These are phyloP conservation scores for Melaleuca alternifolia DNA, from an alignment of 345 rosid species.

Conservation along the genomic window DNA sequence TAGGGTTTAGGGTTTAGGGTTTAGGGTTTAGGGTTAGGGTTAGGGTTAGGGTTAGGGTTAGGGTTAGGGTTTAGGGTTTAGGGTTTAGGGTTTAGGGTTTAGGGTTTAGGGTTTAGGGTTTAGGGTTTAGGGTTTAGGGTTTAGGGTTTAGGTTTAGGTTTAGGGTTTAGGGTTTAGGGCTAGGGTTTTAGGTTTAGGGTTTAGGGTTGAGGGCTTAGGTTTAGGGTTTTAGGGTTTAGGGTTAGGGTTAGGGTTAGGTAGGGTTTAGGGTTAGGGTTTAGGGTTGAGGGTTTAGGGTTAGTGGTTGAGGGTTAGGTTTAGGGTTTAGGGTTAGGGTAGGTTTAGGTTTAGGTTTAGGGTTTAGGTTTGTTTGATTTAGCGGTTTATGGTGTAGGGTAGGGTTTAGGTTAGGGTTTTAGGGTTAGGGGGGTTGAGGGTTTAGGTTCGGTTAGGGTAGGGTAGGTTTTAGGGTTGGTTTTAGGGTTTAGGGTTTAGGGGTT, in stretches of 20 bases:
- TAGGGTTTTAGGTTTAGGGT: not conserved
- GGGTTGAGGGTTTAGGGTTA: not conserved
- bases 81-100: not conserved
- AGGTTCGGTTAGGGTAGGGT: constrained; percentile 1
- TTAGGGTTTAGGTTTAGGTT: not conserved
- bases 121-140: not conserved
- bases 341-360: too few relatives aligned
- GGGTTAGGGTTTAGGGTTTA: not conserved
- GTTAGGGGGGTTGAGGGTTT: constrained; percentile 1
- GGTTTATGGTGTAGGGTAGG: not conserved
- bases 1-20: not conserved
- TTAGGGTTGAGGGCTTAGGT: not conserved
- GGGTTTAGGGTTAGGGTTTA: not conserved
- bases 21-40: constrained; percentile 1
- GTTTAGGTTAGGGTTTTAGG: not conserved
- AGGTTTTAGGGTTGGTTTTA: not conserved
- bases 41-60: constrained; percentile 5
- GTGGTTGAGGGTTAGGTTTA: not conserved
- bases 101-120: not conserved
- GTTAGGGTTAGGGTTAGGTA: not conserved
- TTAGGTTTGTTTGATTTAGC: not conserved
- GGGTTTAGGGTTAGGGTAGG: not conserved
- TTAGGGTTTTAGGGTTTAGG: not conserved
- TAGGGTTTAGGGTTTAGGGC: not conserved
- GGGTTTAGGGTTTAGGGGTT: not conserved